Conservation (phyloP, 1,284 basidiomycete species). For the Ustilago tritici region DNA sequence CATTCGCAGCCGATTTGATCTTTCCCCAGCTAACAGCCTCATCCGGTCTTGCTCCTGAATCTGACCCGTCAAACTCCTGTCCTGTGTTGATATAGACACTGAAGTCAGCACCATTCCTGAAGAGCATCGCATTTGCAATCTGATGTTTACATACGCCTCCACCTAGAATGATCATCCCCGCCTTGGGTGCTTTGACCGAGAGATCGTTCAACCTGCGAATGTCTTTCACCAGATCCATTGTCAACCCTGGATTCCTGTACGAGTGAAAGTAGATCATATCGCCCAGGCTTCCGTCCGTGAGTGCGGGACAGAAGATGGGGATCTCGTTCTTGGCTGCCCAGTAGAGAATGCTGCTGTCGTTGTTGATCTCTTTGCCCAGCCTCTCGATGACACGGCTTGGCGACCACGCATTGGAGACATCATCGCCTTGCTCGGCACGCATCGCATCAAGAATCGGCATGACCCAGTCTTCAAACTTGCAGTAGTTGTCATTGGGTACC, state of each 20-base stretch:
- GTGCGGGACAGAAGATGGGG: constrained; percentile 96
- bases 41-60: constrained; percentile 95
- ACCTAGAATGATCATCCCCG: constrained; percentile 97
- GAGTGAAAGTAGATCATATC: constrained; percentile 99
- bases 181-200: constrained; percentile 87
- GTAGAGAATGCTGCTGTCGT: constrained; percentile 93
- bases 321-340: constrained; percentile 98
- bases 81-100: constrained; percentile 99
- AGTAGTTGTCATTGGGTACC: constrained; percentile 98
- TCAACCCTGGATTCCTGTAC: constrained; percentile 80
- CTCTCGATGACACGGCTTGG: constrained; percentile 93
- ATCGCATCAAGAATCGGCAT: constrained; percentile 91
- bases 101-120: constrained; percentile 96
- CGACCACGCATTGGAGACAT: constrained; percentile 77
- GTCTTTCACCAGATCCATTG: constrained; percentile 93
- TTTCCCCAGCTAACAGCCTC: constrained; percentile 99
- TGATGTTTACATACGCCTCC: constrained; percentile 99
- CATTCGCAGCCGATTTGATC: constrained; percentile 78
- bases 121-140: constrained; percentile 98
- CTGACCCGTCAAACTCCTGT: constrained; percentile 98
- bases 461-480: constrained; percentile 99
- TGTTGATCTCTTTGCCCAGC: constrained; percentile 93
- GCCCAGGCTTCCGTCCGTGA: constrained; percentile 96
- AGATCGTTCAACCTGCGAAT: constrained; percentile 92
- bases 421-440: constrained; percentile 88